Conservation (phyloP, 306 rosid species). For the Rosa multiflora region DNA sequence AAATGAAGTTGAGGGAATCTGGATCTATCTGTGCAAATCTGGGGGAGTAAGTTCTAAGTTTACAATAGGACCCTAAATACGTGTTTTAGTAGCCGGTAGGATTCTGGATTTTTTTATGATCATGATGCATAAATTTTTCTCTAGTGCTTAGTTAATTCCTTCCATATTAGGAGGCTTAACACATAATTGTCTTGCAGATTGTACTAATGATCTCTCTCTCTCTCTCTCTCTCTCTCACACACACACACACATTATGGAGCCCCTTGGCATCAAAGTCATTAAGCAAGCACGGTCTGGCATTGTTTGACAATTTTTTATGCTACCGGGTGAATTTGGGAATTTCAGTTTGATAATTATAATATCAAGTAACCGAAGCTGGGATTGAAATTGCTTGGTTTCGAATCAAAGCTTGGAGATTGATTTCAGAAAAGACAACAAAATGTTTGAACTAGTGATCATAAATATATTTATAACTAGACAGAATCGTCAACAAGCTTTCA, state of each 20-base stretch:
- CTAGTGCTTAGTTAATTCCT: too few relatives aligned
- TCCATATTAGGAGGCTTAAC: too few relatives aligned
- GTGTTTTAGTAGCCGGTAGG: too few relatives aligned
- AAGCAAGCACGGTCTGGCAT: not conserved
- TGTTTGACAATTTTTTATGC: not conserved
- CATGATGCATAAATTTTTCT: too few relatives aligned
- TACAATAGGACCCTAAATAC: too few relatives aligned
- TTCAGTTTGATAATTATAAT: not conserved
- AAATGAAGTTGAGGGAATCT: too few relatives aligned
- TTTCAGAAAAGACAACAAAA: not conserved
- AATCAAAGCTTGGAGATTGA: not conserved
- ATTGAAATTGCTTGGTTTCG: not conserved
- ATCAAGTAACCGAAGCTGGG: not conserved
- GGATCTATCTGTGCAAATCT: too few relatives aligned
- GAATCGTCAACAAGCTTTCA: conserved; percentile 33
- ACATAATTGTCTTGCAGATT: not conserved
- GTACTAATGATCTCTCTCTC: too few relatives aligned
- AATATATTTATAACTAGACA: rapidly evolving
- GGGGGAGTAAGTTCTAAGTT: too few relatives aligned
- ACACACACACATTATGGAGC: not conserved
- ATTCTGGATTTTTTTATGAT: too few relatives aligned
- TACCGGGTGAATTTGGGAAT: not conserved
- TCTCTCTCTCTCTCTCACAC: too few relatives aligned
- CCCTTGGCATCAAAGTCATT: not conserved
- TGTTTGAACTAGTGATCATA: too few relatives aligned